phyloP scores from a whole-genome alignment of 345 rosid species.

The Bretschneidera sinensis region DNA sequence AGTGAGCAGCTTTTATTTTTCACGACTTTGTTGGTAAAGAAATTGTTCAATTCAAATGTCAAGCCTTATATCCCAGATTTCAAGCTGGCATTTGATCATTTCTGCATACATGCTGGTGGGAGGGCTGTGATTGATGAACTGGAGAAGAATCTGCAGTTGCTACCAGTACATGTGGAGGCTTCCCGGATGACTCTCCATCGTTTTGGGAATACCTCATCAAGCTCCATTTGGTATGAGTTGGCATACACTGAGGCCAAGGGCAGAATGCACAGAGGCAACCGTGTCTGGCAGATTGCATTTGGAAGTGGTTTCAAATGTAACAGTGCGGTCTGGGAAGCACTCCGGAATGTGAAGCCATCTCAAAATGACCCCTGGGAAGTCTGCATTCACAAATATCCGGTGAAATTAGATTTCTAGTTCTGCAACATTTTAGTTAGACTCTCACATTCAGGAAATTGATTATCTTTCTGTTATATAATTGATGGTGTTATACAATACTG shows the following conservation, averaged over 20 bases:
- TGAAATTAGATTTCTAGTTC: constrained; percentile 24
- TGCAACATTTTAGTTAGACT: constrained; percentile 1
- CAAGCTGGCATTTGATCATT: constrained; percentile 51
- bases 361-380: constrained; percentile 32
- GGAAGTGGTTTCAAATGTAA: constrained; percentile 55
- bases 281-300: constrained; percentile 55
- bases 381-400: constrained; percentile 40
- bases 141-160: constrained; percentile 53
- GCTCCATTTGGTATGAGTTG: constrained; percentile 55
- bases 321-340: constrained; percentile 43
- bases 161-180: constrained; percentile 47
- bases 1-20: constrained; percentile 55
- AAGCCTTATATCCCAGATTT: constrained; percentile 59
- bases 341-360: constrained; percentile 34
- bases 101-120: too few species aligned
- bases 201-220: constrained; percentile 55
- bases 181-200: constrained; percentile 58
- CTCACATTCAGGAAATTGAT: not conserved
- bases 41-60: constrained; percentile 32
- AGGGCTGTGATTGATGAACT: constrained; percentile 58
- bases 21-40: constrained; percentile 36
- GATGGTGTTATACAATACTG: too few species aligned
- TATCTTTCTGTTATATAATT: too few species aligned
- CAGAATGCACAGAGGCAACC: constrained; percentile 37
- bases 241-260: constrained; percentile 50